phyloP scores from a whole-genome alignment of 176 grass and related monocot genomes.

The Oropetium thomaeum region DNA sequence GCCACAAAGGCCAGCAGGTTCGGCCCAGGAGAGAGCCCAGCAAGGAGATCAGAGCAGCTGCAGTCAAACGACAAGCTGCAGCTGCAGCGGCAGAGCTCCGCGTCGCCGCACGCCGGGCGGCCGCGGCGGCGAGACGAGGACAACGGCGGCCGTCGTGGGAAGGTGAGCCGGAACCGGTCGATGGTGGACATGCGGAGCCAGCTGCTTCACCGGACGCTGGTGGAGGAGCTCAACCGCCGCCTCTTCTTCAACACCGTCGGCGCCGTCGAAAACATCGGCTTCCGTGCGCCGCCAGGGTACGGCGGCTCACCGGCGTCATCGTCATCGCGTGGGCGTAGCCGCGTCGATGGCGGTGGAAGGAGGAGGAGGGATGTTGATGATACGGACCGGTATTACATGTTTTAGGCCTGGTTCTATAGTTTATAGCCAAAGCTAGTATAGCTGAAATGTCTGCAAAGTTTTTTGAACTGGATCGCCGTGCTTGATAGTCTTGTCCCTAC shows the following conservation, averaged over 20 bases:
- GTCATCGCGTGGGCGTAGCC: conserved; percentile 9
- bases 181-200: conserved; percentile 86
- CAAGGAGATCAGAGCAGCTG: conserved; percentile 1
- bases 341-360: not conserved
- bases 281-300: conserved; percentile 32
- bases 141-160: not conserved
- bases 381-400: not conserved
- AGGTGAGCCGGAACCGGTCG: conserved; percentile 62
- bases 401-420: too few species aligned
- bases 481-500: too few species aligned
- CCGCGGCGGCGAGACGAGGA: conserved; percentile 28
- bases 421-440: too few species aligned
- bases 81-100: conserved; percentile 35
- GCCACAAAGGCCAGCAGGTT: conserved; percentile 37
- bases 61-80: not conserved
- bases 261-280: conserved; percentile 80
- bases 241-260: conserved; percentile 94
- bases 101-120: conserved; percentile 29
- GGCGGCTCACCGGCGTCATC: not conserved
- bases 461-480: too few species aligned
- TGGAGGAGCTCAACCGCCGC: conserved; percentile 87
- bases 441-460: too few species aligned
- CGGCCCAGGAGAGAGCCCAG: conserved; percentile 13
- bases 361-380: conserved; percentile 4
- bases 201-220: conserved; percentile 68